These are phyloP conservation scores for Xerocomus minutiporus DNA, from an alignment of 1,284 basidiomycete genomes.

Conservation along the genomic window DNA sequence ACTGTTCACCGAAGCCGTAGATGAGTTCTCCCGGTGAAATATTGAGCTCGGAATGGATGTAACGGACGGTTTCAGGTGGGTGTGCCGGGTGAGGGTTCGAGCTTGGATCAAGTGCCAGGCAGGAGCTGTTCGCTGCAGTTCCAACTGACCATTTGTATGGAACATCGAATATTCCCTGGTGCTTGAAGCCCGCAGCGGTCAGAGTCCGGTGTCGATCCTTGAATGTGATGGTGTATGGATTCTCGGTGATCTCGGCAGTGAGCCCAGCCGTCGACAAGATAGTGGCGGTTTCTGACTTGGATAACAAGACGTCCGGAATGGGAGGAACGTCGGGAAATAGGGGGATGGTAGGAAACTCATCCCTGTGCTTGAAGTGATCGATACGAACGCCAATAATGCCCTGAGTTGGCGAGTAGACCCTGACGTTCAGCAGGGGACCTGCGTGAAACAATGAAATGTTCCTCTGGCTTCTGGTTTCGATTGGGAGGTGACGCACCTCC, in stretches of 20 bases:
- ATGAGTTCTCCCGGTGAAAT: slow-evolving; percentile 67
- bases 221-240: slow-evolving; percentile 61
- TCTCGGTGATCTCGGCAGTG: slow-evolving; percentile 51
- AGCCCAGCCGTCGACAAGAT: slow-evolving; percentile 16
- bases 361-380: slow-evolving; percentile 51
- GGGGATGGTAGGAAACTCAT: slow-evolving; percentile 48
- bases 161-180: slow-evolving; percentile 63
- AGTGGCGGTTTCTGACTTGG: slow-evolving; percentile 36
- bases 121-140: slow-evolving; percentile 58
- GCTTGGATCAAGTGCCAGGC: slow-evolving; percentile 51
- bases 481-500: slow-evolving; percentile 41
- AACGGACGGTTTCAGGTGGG: slow-evolving; percentile 42
- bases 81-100: slow-evolving; percentile 52
- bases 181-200: slow-evolving; percentile 47
- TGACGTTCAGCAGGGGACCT: slow-evolving; percentile 34
- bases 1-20: slow-evolving; percentile 71
- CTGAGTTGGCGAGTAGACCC: slow-evolving; percentile 60
- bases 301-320: slow-evolving; percentile 34
- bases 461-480: background rate
- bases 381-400: slow-evolving; percentile 64
- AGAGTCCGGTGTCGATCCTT: slow-evolving; percentile 35
- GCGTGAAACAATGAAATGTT: background rate
- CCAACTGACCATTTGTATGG: slow-evolving; percentile 59
- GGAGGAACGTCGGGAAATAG: slow-evolving; percentile 61
- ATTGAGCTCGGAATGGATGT: slow-evolving; percentile 65